These are phyloP conservation scores for Canavalia ensiformis DNA, from an alignment of 306 rosid species.

Conservation along the genomic window DNA sequence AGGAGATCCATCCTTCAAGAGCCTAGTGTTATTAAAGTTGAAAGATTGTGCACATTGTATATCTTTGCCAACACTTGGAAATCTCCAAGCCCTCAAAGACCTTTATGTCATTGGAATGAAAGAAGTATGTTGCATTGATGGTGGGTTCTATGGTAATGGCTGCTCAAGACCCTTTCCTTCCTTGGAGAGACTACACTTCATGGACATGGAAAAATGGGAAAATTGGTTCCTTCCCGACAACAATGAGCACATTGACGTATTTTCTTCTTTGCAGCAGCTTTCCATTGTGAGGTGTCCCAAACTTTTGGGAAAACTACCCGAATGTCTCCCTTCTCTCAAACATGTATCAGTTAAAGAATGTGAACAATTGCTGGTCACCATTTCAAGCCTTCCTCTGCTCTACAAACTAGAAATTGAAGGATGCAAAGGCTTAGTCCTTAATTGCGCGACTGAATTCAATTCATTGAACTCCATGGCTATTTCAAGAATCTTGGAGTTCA, in stretches of 20 bases:
- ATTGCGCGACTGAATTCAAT: background rate
- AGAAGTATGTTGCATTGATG: constrained; percentile 29
- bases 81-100: constrained; percentile 26
- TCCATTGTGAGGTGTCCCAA: constrained; percentile 26
- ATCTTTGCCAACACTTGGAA: constrained; percentile 35
- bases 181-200: constrained; percentile 21
- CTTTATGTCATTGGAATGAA: constrained; percentile 31
- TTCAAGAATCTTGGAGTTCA: constrained; percentile 20
- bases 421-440: constrained; percentile 13
- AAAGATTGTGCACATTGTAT: constrained; percentile 17
- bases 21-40: constrained; percentile 29
- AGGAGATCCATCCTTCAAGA: constrained; percentile 18
- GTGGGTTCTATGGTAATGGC: constrained; percentile 13
- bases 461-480: constrained; percentile 24
- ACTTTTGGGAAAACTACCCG: constrained; percentile 25
- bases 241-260: background rate
- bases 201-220: constrained; percentile 36
- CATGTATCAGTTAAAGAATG: constrained; percentile 13
- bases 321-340: constrained; percentile 18
- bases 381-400: constrained; percentile 19
- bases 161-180: constrained; percentile 32
- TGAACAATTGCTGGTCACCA: constrained; percentile 9
- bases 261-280: constrained; percentile 35
- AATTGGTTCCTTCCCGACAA: background rate
- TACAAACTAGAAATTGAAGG: constrained; percentile 33